Evolutionary conservation across 2,329 filamentous ascomycete genomes (phyloP).

Genomic region (Fusarium sarcochroum): DNA sequence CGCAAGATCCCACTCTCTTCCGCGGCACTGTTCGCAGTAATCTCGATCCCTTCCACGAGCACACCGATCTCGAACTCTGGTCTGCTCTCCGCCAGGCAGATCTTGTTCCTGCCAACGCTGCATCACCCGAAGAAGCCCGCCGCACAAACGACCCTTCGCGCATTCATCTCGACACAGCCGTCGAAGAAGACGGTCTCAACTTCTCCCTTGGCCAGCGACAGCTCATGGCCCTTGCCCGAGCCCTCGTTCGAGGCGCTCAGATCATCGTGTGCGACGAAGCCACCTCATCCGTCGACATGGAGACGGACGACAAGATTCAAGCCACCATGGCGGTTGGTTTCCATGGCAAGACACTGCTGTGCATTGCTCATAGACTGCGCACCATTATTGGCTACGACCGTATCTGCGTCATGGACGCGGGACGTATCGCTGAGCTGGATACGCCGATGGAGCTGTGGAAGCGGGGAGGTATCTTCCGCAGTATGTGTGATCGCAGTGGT

Average conservation of each 20-base stretch:
- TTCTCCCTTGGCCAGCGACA: constrained; percentile 96
- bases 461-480: constrained; percentile 82
- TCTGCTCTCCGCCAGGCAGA: constrained; percentile 82
- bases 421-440: constrained; percentile 88
- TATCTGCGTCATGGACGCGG: constrained; percentile 96
- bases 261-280: constrained; percentile 99
- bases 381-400: constrained; percentile 96
- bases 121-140: constrained; percentile 79
- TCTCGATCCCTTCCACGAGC: constrained; percentile 84
- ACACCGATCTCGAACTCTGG: constrained; percentile 84
- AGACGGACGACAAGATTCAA: constrained; percentile 97
- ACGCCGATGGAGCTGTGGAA: constrained; percentile 81
- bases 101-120: constrained; percentile 70
- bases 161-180: constrained; percentile 85
- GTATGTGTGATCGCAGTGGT: constrained; percentile 91
- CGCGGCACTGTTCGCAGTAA: constrained; percentile 84
- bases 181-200: constrained; percentile 96
- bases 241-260: constrained; percentile 86
- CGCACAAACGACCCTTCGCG: constrained; percentile 73
- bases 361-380: constrained; percentile 91
- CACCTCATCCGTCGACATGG: constrained; percentile 93
- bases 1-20: constrained; percentile 88
- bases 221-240: constrained; percentile 92
- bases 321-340: constrained; percentile 88
- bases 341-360: constrained; percentile 87